Evolutionary conservation across 2,329 filamentous ascomycete genomes (phyloP).

Genomic region (Coniochaeta ligniaria): DNA sequence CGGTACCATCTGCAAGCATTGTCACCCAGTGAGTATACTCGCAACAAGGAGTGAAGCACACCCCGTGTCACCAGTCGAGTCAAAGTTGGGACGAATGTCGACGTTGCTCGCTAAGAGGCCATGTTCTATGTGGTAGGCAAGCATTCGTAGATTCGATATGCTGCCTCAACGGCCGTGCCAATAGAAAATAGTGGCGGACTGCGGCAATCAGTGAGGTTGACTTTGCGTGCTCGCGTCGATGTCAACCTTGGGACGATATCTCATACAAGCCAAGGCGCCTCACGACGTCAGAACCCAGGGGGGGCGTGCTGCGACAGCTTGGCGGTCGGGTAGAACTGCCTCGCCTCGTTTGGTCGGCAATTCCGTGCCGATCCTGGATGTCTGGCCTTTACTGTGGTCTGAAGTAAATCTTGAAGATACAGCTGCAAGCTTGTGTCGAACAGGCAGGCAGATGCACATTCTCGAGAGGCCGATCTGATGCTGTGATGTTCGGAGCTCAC

Average conservation of each 20-base stretch:
- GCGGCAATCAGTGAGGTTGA: background rate
- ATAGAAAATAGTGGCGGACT: background rate
- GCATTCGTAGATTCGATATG: background rate
- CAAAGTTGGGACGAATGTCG: background rate
- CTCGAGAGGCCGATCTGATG: too few species aligned
- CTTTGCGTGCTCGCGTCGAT: background rate
- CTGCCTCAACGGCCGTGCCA: background rate
- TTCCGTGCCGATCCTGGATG: background rate
- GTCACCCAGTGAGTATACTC: background rate
- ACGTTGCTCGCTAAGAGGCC: background rate
- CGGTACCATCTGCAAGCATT: background rate
- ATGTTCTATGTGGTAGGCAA: background rate
- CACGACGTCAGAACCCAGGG: background rate
- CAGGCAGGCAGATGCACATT: too few species aligned
- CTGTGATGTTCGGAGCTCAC: too few species aligned
- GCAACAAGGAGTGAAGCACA: background rate
- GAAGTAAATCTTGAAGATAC: too few species aligned
- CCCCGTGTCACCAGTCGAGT: background rate
- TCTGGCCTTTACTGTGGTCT: background rate
- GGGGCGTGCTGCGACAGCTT: background rate
- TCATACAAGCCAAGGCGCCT: background rate
- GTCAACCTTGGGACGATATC: background rate
- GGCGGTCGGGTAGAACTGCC: background rate
- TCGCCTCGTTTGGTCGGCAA: background rate
- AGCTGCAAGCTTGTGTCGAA: too few species aligned